Base-by-base conservation (phyloP, 2,329 filamentous ascomycete genomes). In the Purpureocillium takamizusanense region DNA sequence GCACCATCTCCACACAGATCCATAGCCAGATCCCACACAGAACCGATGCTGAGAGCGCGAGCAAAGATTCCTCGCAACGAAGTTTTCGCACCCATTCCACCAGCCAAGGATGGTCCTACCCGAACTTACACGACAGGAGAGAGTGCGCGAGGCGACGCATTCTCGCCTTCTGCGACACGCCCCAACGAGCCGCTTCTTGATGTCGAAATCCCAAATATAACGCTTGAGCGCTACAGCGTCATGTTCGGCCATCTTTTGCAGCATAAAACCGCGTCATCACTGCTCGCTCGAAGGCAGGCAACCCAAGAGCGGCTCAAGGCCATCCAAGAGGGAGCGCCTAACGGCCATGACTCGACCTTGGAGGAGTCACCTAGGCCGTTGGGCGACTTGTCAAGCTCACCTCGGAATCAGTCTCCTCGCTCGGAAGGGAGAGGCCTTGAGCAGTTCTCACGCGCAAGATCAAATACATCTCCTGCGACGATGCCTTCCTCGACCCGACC, bases 201-300 rank as follows among this genome's bases (percentile, higher is more conserved):
- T 49, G 73, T 95, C 13, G 78, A 89, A 37, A 92, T 95, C 41
- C 89, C 90, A 1, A 74, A 76, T 36, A 72, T 85, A 39, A 78
- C 83, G 45, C 70, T 97, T 71, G 90, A 95, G 56, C 72, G 90
- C 35, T 97, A 95, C 50, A 95, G 88, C 50, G 76, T 95, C 47
- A 95, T 95, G 89, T 95, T 97, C 54, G 78, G 81, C 39, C 76
- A 75, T 29, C 69, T 95, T 7, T 65, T 95, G 18, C 73, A 76
- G 43, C 57, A 59, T 7, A 57, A 59, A 30, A 50, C 46, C 7
- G 42, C 51, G 13, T 49, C 57, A 6, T 53, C 55, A 1, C 61
- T 81, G 7, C 60, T 80, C 18, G 69, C 68, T 17, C 69, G 76
- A 41, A 67, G 77, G 31, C 76, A 81, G 46, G 75, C 74, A 7